Percentiles rank a stretch among this genome's conserved stretches.
Evolutionary conservation across 2,329 filamentous ascomycete genomes (phyloP).

Genomic region (Diaporthe vaccinii): DNA sequence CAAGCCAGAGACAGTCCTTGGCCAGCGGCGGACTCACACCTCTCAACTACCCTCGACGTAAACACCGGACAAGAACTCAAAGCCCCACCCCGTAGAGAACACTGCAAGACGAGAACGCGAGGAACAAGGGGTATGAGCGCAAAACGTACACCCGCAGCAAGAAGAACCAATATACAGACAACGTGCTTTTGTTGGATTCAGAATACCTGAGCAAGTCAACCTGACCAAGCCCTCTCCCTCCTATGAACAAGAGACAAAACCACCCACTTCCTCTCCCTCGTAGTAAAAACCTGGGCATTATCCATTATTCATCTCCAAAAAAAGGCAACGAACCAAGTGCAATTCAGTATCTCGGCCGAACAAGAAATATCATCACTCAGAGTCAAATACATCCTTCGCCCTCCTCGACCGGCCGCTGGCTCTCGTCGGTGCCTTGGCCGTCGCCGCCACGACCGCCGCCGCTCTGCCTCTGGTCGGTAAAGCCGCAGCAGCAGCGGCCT

Average conservation of each 20-base stretch:
- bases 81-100: neutral
- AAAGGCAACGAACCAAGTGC: neutral
- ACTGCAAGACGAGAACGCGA: neutral
- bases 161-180: neutral
- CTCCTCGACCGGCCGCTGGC: conserved; percentile 33
- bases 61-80: neutral
- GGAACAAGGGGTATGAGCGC: neutral
- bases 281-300: conserved; percentile 8
- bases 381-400: conserved; percentile 39
- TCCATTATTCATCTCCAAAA: conserved; percentile 30
- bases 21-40: neutral
- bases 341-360: conserved; percentile 6
- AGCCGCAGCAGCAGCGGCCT: conserved; percentile 19
- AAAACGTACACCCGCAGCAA: neutral
- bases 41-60: neutral
- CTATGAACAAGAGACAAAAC: neutral
- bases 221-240: neutral
- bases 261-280: neutral
- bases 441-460: neutral
- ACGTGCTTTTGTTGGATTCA: conserved; percentile 16
- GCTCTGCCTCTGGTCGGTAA: conserved; percentile 36
- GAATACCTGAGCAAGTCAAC: conserved; percentile 3
- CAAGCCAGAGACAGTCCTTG: neutral
- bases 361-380: conserved; percentile 7
- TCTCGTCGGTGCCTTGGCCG: conserved; percentile 21